Conservation (phyloP, 148 eudicot species). For the Polygonum maritimum region DNA sequence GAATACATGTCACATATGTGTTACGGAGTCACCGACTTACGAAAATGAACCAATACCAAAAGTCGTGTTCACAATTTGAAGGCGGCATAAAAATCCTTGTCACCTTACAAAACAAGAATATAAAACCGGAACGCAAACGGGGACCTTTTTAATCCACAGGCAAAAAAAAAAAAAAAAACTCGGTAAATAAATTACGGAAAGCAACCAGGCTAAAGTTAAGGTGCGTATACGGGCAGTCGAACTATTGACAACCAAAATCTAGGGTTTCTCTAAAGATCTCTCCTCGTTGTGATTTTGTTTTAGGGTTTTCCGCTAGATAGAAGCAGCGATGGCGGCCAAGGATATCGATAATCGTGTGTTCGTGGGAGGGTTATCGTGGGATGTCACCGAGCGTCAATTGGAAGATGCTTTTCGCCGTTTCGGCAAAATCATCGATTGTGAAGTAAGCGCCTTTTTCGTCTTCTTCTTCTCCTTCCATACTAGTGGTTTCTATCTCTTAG, state of each 20-base stretch:
- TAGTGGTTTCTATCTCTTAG: background rate
- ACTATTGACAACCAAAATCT: background rate
- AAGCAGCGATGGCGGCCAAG: conserved; percentile 17
- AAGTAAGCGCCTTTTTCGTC: conserved; percentile 25
- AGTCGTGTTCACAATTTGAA: background rate
- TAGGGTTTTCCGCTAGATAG: background rate
- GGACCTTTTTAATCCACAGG: too few relatives aligned
- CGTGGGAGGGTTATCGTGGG: conserved; percentile 63
- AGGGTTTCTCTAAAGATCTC: background rate
- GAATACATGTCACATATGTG: too few relatives aligned
- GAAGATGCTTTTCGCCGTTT: conserved; percentile 47
- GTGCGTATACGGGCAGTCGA: background rate
- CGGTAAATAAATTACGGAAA: too few relatives aligned
- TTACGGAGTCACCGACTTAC: too few relatives aligned
- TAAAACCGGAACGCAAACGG: background rate
- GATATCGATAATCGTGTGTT: conserved; percentile 56
- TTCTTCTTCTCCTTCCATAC: background rate
- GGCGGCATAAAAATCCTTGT: background rate
- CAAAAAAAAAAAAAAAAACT: too few relatives aligned
- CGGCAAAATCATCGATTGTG: conserved; percentile 51
- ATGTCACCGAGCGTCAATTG: conserved; percentile 50
- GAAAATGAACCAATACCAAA: too few relatives aligned
- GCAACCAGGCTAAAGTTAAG: background rate
- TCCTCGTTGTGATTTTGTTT: background rate
- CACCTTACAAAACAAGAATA: background rate